Percentiles rank a stretch among this genome's conserved stretches.
Conservation (phyloP, 257 asterid genomes). For the Solanum paucissectum region DNA sequence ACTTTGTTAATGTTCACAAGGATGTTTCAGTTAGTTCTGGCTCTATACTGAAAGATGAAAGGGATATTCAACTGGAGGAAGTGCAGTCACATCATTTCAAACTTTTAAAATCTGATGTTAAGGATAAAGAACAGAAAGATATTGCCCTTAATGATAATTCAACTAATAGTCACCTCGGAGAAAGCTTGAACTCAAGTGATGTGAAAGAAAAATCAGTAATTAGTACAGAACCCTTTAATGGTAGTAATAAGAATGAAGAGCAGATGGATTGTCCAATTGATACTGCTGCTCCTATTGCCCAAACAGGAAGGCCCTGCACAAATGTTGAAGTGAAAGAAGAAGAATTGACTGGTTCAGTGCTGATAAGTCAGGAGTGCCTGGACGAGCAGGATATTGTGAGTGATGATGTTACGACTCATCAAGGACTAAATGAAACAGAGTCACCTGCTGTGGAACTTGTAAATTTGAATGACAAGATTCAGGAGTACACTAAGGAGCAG, state of each 20-base stretch:
- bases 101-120: conserved; percentile 12
- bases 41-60: conserved; percentile 13
- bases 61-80: conserved; percentile 10
- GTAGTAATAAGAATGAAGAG: not conserved
- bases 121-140: conserved; percentile 21
- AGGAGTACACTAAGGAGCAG: not conserved
- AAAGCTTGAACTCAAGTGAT: not conserved
- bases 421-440: not conserved
- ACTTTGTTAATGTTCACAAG: conserved; percentile 4
- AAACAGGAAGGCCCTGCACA: not conserved
- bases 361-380: not conserved
- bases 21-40: conserved; percentile 13
- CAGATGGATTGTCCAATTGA: not conserved
- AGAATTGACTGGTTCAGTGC: not conserved
- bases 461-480: not conserved
- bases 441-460: not conserved
- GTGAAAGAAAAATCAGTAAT: not conserved
- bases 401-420: not conserved
- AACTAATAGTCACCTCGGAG: not conserved
- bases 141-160: not conserved
- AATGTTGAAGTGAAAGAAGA: not conserved
- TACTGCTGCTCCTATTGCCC: not conserved
- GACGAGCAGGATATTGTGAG: not conserved
- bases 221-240: not conserved
- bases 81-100: conserved; percentile 9